These are phyloP conservation scores for Lecanosticta acicola DNA, from an alignment of 2,329 filamentous ascomycete genomes.

Conservation along the genomic window DNA sequence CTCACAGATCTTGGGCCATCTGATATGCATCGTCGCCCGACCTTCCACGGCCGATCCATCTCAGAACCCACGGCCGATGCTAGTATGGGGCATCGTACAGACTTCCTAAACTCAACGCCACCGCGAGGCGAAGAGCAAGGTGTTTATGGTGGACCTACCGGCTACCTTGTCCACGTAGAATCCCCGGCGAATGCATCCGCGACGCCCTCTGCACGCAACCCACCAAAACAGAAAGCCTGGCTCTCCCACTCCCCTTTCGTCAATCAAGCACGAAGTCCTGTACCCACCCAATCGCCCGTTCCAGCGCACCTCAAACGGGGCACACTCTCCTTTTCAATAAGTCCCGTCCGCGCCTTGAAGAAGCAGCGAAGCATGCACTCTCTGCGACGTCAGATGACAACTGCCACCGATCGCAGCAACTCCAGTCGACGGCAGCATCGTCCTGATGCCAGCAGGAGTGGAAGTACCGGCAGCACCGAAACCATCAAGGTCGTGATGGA, in stretches of 20 bases:
- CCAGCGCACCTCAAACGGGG: constrained; percentile 31
- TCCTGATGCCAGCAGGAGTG: constrained; percentile 24
- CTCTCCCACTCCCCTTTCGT: constrained; percentile 29
- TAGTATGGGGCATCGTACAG: constrained; percentile 28
- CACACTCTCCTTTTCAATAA: constrained; percentile 29
- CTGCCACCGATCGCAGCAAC: constrained; percentile 14
- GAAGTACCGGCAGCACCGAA: constrained; percentile 38
- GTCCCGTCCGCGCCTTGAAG: constrained; percentile 28
- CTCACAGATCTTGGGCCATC: constrained; percentile 24
- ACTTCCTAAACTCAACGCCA: constrained; percentile 29
- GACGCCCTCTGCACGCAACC: constrained; percentile 17
- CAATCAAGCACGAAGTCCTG: constrained; percentile 22
- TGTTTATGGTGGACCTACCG: constrained; percentile 7
- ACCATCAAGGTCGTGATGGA: constrained; percentile 38
- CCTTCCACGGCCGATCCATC: constrained; percentile 30
- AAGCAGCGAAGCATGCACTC: constrained; percentile 31
- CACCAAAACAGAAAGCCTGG: constrained; percentile 13
- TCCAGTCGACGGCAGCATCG: constrained; percentile 3
- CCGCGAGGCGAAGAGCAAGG: constrained; percentile 18
- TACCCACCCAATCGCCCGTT: constrained; percentile 23
- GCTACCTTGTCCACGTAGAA: constrained; percentile 20
- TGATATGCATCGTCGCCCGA: constrained; percentile 19
- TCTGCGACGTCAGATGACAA: constrained; percentile 26
- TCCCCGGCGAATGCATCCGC: constrained; percentile 17
- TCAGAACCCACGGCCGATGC: constrained; percentile 29